These are phyloP conservation scores for Dalechampia spathulata DNA, from an alignment of 441 rosid species.

Conservation along the genomic window DNA sequence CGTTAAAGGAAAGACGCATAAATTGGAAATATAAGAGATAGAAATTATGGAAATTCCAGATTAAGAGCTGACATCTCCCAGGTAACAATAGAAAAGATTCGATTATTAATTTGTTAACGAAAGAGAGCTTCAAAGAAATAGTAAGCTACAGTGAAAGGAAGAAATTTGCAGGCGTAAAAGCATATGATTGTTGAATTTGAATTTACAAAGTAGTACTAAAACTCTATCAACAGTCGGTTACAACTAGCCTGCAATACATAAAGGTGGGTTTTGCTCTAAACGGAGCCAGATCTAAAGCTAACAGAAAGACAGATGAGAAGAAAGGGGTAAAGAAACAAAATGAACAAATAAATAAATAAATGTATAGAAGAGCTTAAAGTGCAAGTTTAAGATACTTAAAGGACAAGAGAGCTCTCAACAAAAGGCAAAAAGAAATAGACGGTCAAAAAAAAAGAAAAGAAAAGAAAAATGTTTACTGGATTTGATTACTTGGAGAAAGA, in stretches of 20 bases:
- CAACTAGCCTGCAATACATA: constrained; percentile 18
- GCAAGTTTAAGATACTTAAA: too few species aligned
- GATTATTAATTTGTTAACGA: not conserved
- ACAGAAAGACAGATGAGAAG: too few species aligned
- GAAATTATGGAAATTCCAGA: constrained; percentile 8
- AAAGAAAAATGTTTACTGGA: too few species aligned
- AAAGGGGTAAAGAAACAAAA: too few species aligned
- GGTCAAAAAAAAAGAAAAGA: too few species aligned
- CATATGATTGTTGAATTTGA: constrained; percentile 19
- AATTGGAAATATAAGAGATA: constrained; percentile 3
- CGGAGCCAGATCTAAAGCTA: constrained; percentile 37
- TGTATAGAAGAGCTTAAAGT: too few species aligned
- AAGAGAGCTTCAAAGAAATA: constrained; percentile 8
- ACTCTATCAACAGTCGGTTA: not conserved
- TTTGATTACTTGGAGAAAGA: too few species aligned
- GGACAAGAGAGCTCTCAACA: too few species aligned
- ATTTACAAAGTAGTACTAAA: not conserved
- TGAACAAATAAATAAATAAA: too few species aligned
- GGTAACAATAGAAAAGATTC: not conserved
- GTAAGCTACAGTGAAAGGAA: constrained; percentile 16
- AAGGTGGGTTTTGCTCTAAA: constrained; percentile 25
- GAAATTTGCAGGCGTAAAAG: constrained; percentile 22
- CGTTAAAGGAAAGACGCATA: constrained; percentile 22
- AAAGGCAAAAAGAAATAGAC: too few species aligned
- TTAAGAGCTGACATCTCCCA: constrained; percentile 3